Base-by-base conservation (phyloP, 805 yeast genomes). In the Saccharomycopsis sp. region DNA sequence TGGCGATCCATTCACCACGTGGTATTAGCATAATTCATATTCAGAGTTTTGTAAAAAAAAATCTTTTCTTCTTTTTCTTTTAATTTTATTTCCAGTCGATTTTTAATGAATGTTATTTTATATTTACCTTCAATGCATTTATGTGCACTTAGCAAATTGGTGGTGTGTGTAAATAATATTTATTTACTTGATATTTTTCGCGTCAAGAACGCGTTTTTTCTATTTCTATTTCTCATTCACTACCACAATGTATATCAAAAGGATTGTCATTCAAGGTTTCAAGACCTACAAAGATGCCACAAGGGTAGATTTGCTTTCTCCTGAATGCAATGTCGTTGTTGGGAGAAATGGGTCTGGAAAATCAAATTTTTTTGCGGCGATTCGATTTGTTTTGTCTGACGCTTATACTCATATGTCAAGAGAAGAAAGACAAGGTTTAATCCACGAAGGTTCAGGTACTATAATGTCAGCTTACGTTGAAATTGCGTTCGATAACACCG, bases 271-370 rank as follows among this genome's bases (percentile, higher is more conserved):
- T 44, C 94, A 87, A 59, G 97, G 97, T 28, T 90, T 90, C 68
- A 88, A 87, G 64, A 88, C 97, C 51, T 90, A 88, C 60, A 83
- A 84, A 63, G 82, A 85, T 56, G 79, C 86, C 33, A 85, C 96
- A 0, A 72, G 77, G 3, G 75, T 89, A 9, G 93, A 84, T 34
- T 69, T 76, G 13, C 67, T 93, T 26, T 82, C 94, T 1, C 90
- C 95, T 0, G 77, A 77, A 44, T 83, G 81, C 57, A 90, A 90
- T 63, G 94, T 90, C 17, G 79, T 84, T 13, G 87, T 89, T 26
- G 97, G 97, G 2, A 67, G 95, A 41, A 89, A 89, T 63, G 97
- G 97, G n/a, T 85, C 96, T 6, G 98, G 98, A 6, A 90, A 93
- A 60, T 85, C 96, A 33, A 90, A 93, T 61, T 84, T 90, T 64